Base-by-base conservation (phyloP, 2,329 filamentous ascomycete species). In the Monosporascus sp. region DNA sequence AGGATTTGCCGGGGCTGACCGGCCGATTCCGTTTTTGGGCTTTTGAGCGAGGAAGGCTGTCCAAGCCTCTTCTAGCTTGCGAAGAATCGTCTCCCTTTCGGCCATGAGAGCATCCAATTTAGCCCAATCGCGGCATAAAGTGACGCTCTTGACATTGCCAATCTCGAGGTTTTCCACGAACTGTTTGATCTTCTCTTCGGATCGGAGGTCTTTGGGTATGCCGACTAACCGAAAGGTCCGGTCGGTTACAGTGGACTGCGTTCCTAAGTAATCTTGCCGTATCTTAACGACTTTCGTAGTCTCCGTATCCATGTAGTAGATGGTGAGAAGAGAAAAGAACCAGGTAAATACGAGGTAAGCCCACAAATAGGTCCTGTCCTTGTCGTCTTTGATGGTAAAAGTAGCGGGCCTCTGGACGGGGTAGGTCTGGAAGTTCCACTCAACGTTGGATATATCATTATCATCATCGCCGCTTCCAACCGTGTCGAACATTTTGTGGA, bases 311-410 rank as follows among this genome's bases (percentile, higher is more conserved):
- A 97, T 85, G 61, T 93, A 82, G 67, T 92, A 96, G 14, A 97
- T 76, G 0, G 90, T 88, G 43, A 97, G 73, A 2, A 77, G 83
- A 6, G 88, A 93, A 70, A 97, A 99, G 49, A 97, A 79, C 74
- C 97, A 99, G 1, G 91, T 90, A 64, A 99, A 99, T n/a, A 89
- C 78, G 16, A 96, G 82, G 66, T 97, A 97, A 64, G 93, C 89
- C 91, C 93, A 97, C 1, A 97, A 75, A 63, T 92, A 96, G 41
- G 73, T 61, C 54, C 53, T 57, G 24, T 51, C 62, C 54, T 61
- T 64, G 36, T 68, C 26, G 46, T 61, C 61, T n/a, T 49, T 47
- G 40, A 22, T 17, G 26, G 22, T 16, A 26, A 26, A 3, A 7
- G 43, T 26, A 14, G 11, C 14, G 5, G 24, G 2, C 16, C 6